Evolutionary conservation across 2,329 filamentous ascomycete species (phyloP).

Genomic region (Chaetomium globosum): DNA sequence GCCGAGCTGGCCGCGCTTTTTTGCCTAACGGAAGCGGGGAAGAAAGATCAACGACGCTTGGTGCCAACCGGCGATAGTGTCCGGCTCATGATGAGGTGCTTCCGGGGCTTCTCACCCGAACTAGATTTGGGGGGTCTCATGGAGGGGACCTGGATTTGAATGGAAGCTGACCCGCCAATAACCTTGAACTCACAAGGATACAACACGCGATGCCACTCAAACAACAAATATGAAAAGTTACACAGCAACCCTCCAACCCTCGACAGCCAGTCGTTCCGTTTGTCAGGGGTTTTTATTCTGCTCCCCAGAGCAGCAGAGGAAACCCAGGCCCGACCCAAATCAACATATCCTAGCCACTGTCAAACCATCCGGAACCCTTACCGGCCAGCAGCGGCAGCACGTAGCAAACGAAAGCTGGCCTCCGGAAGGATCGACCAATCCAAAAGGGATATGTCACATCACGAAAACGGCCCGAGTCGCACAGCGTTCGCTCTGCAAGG

Average conservation of each 20-base stretch:
- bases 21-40: neutral
- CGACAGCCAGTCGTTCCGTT: neutral
- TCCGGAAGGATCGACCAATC: neutral
- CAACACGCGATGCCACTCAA: neutral
- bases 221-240: neutral
- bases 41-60: neutral
- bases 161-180: neutral
- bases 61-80: neutral
- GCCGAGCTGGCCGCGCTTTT: neutral
- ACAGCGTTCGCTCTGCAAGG: neutral
- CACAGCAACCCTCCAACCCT: neutral
- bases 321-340: neutral
- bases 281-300: neutral
- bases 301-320: neutral
- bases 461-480: neutral
- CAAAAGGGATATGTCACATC: neutral
- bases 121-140: neutral
- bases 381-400: neutral
- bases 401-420: too few relatives aligned
- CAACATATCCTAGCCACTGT: neutral
- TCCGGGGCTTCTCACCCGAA: neutral
- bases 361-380: neutral
- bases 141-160: neutral
- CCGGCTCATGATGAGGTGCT: neutral
- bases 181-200: neutral